phyloP scores from a whole-genome alignment of 2,329 filamentous ascomycete genomes.

The Lachnellula hyalina region DNA sequence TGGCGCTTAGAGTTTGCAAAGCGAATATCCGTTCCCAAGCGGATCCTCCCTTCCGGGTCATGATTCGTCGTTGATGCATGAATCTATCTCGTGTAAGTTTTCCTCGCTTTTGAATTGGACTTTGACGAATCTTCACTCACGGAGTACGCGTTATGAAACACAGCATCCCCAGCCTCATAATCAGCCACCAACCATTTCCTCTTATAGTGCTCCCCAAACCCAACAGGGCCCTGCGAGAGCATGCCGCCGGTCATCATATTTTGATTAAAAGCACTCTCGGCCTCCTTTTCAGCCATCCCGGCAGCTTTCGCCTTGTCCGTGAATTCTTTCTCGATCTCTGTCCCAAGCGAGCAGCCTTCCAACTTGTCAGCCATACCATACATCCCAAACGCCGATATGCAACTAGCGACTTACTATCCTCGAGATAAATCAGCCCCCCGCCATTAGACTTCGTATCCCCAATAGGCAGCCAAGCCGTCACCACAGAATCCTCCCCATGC shows the following conservation, averaged over 20 bases:
- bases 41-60: conserved; percentile 34
- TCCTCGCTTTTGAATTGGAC: not conserved
- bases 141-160: conserved; percentile 39
- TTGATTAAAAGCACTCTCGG: conserved; percentile 46
- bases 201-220: conserved; percentile 21
- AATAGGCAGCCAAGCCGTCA: conserved; percentile 48
- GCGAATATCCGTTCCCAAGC: conserved; percentile 38
- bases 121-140: not conserved
- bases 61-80: conserved; percentile 37
- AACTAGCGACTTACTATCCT: conserved; percentile 34
- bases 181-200: conserved; percentile 31
- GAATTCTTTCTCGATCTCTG: conserved; percentile 46
- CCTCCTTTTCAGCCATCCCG: conserved; percentile 48
- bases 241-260: conserved; percentile 55
- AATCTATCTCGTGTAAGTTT: conserved; percentile 1
- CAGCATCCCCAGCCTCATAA: conserved; percentile 37
- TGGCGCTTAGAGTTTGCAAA: conserved; percentile 32
- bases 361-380: not conserved
- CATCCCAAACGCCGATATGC: not conserved
- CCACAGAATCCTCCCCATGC: conserved; percentile 41
- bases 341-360: conserved; percentile 34
- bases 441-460: conserved; percentile 48
- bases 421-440: conserved; percentile 55
- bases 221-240: conserved; percentile 43
- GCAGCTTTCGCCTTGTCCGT: conserved; percentile 40